phyloP scores from a whole-genome alignment of 164 flowering plant genomes.

The Vitis riparia region DNA sequence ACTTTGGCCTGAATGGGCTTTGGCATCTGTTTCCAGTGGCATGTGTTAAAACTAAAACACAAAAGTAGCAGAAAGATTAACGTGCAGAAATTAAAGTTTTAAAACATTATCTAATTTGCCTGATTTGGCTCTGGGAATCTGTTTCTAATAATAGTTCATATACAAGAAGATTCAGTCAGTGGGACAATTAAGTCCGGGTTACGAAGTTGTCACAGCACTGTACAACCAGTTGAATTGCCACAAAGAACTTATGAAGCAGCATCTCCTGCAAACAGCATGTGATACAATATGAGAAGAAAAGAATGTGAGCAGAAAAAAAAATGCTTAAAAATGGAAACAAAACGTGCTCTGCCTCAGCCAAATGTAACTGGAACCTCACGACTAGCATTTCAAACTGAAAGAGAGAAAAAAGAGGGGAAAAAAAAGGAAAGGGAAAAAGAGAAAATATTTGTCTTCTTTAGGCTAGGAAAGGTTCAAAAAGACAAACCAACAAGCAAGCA shows the following conservation, averaged over 20 bases:
- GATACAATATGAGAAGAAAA: background rate
- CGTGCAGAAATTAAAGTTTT: background rate
- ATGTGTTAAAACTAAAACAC: background rate
- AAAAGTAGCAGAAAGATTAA: background rate
- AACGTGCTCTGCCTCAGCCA: background rate
- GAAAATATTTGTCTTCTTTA: too few species aligned
- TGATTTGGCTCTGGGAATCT: slow-evolving; percentile 1
- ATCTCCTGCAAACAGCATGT: slow-evolving; percentile 15
- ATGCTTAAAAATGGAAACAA: background rate
- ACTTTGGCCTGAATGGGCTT: too few species aligned
- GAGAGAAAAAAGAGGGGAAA: background rate
- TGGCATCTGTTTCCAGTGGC: too few species aligned
- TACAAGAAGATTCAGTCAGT: slow-evolving; percentile 13
- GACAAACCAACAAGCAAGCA: too few species aligned
- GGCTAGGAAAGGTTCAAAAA: too few species aligned
- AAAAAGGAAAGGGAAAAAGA: background rate
- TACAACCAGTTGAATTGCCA: slow-evolving; percentile 19
- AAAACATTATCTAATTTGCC: background rate
- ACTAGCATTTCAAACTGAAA: too few species aligned
- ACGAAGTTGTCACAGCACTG: slow-evolving; percentile 14
- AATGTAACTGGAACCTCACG: too few species aligned
- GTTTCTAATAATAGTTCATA: slow-evolving; percentile 10
- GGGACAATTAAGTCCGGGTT: slow-evolving; percentile 2
- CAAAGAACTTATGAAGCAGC: slow-evolving; percentile 7
- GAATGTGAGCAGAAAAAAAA: background rate